These are phyloP conservation scores for Termitomyces sp. DNA, from an alignment of 768 basidiomycete genomes.

Conservation along the genomic window DNA sequence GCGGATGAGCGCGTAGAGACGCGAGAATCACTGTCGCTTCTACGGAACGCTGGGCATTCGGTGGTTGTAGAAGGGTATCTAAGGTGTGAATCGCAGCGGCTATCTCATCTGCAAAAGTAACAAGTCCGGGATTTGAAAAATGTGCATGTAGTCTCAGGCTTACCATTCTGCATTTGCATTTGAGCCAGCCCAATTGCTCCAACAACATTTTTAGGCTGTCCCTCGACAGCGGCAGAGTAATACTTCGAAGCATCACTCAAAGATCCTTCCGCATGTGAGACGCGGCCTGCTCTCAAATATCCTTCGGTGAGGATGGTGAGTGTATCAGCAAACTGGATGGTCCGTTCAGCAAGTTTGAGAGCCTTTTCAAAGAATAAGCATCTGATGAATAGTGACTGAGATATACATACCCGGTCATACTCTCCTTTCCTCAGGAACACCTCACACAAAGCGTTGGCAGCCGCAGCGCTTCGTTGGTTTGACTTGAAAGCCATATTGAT, in stretches of 20 bases:
- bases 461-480: constrained; percentile 73
- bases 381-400: constrained; percentile 7
- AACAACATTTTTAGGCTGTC: constrained; percentile 68
- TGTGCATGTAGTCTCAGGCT: constrained; percentile 3
- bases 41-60: constrained; percentile 58
- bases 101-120: constrained; percentile 56
- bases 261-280: constrained; percentile 68
- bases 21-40: constrained; percentile 91
- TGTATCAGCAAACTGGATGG: constrained; percentile 91
- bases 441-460: constrained; percentile 80
- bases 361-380: constrained; percentile 40
- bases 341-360: constrained; percentile 88
- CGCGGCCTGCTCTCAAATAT: constrained; percentile 77
- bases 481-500: constrained; percentile 78
- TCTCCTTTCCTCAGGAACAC: constrained; percentile 72
- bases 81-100: constrained; percentile 83
- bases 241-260: constrained; percentile 62
- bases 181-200: constrained; percentile 85
- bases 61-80: constrained; percentile 68
- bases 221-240: constrained; percentile 61
- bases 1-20: constrained; percentile 76
- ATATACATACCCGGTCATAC: constrained; percentile 40
- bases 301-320: constrained; percentile 82
- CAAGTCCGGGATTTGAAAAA: neutral
- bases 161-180: constrained; percentile 80